Evolutionary conservation across 345 rosid genomes (phyloP).

Genomic region (Combretum micranthum): DNA sequence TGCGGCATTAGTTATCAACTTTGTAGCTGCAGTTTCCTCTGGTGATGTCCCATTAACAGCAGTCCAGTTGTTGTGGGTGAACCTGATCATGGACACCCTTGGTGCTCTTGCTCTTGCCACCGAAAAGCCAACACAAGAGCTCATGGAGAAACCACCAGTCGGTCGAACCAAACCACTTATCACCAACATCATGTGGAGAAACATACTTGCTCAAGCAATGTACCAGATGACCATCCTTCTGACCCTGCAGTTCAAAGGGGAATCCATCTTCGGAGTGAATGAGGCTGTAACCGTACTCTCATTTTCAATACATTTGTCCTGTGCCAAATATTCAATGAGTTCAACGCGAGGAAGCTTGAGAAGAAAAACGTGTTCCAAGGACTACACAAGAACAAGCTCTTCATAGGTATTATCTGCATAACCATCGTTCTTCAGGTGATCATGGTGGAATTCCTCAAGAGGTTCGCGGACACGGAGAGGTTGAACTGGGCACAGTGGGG

Average conservation of each 20-base stretch:
- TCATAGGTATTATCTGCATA: conserved; percentile 66
- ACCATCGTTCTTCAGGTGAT: conserved; percentile 69
- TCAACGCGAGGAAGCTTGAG: conserved; percentile 94
- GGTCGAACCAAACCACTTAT: conserved; percentile 97
- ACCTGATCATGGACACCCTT: conserved; percentile 96
- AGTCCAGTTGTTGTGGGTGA: conserved; percentile 97
- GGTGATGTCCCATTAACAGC: conserved; percentile 95
- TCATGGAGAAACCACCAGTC: conserved; percentile 83
- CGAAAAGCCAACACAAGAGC: conserved; percentile 93
- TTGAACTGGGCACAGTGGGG: conserved; percentile 24
- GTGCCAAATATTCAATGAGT: conserved; percentile 98
- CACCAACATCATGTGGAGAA: conserved; percentile 98
- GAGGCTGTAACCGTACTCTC: conserved; percentile 31
- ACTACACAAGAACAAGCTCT: conserved; percentile 66
- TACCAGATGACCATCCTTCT: conserved; percentile 82
- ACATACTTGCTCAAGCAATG: conserved; percentile 67
- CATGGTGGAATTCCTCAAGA: conserved; percentile 26
- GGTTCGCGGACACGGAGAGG: conserved; percentile 25
- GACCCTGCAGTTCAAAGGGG: conserved; percentile 63
- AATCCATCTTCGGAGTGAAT: conserved; percentile 46
- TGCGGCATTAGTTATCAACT: conserved; percentile 87
- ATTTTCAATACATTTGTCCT: conserved; percentile 94
- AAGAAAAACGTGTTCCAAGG: conserved; percentile 78
- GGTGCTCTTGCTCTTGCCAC: conserved; percentile 99
- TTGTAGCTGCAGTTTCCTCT: conserved; percentile 85